Base-by-base conservation (phyloP, 78 protist genomes). In the Andalucia godoyi region DNA sequence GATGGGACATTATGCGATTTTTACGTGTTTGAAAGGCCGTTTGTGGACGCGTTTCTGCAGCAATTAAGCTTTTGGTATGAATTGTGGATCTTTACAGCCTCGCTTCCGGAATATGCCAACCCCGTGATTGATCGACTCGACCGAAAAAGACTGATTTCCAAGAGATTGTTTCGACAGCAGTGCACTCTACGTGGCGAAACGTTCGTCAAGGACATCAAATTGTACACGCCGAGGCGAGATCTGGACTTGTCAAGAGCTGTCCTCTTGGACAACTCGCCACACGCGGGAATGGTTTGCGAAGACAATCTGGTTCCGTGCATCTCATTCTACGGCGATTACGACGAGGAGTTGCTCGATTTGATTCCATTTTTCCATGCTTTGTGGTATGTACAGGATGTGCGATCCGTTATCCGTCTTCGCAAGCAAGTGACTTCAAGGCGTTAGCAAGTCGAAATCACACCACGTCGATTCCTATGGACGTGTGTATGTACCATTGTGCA, bases 261-360 rank as follows among this genome's bases (percentile, higher is more conserved):
- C 37, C 82, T 84, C n/a, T 32, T 84, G 29, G 89, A 84, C 61
- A 84, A 84, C 30, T 81, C 79, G 37, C 88, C 84, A 30, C 45
- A 58, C 33, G 72, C 86, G 9, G 82, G 77, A 52, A 68, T 72
- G 3, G 52, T 54, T 37, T 65, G 83, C n/a, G 30, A 57, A 21
- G 81, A 86, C 42, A 84, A 84, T 46, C 87, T 85, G 1, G 33
- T 84, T 34, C 89, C n/a, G n/a, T n/a, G n/a, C n/a, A n/a, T n/a
- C n/a, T n/a, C n/a, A n/a, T n/a, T n/a, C n/a, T n/a, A 68, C 15
- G 8, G 61, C 64, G 7, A 13, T 37, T 23, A 30, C n/a, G 83
- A 83, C 55, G 67, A 65, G 30, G 79, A 79, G 40, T 57, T 84
- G 30, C 59, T 84, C 41, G 54, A 36, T 32, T 50, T 84, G 21